Base-by-base conservation (phyloP, 495 filamentous ascomycete species). In the Thermothielavioides terrestris region DNA sequence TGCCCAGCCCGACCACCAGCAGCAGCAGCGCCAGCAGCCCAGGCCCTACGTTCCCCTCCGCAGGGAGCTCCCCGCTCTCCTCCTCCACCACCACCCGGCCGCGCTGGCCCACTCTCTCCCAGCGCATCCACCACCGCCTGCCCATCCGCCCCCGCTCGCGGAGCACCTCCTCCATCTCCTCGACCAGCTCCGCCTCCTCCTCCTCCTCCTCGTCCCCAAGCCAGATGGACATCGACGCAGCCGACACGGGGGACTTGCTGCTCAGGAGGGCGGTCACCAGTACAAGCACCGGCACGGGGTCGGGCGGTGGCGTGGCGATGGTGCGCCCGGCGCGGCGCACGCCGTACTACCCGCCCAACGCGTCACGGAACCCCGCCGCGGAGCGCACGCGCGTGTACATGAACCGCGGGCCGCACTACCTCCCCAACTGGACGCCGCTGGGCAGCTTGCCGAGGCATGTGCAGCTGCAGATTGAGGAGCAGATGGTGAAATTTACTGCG, bases 331-430 rank as follows among this genome's bases (percentile, higher is more conserved):
- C 36, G 23, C 45, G 55, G 4, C 27, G 49, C 8, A 58, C 58
- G 6, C 52, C 58, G 4, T 61, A 61, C 12, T 61, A 61, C 37
- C 58, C 58, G 32, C 58, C 58, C 2, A 61, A 61, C 25, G n/a
- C 47, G n/a, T 61, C 58, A 10, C 40, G 49, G 6, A 55, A 37
- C 9, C n/a, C n/a, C n/a, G n/a, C n/a, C n/a, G 42, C 21, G 1
- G 52, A 61, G 27, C 42, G 47, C 30, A 41, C 47, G 23, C 21
- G 58, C 1, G 50, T 58, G 1, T 61, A 55, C 40, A 58, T 58
- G 55, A 54, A 52, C 21, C 15, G 58, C 0, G 58, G 58, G 17
- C 55, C 58, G 43, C 58, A 61, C 11, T 50, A 45, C 23, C 14
- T 58, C 0, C 42, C 52, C 2, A 61, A 61, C 30, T 61, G 58